Evolutionary conservation across 2,329 filamentous ascomycete species (phyloP).

Genomic region (Xylariales sp.): DNA sequence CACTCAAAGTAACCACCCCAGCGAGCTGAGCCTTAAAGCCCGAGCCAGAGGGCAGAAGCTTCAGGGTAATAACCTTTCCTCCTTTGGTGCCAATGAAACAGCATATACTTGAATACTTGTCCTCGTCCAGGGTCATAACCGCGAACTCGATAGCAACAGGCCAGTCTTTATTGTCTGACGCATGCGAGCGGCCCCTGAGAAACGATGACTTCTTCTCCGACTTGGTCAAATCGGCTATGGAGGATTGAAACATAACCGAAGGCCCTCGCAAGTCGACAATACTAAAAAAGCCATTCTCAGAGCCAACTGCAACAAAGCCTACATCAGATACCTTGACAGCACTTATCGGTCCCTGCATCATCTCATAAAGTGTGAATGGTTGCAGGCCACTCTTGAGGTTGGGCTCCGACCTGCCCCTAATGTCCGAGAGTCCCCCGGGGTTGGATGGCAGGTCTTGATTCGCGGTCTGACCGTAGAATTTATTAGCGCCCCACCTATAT

Average conservation of each 20-base stretch:
- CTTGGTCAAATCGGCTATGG: slow-evolving; percentile 78
- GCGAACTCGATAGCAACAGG: slow-evolving; percentile 88
- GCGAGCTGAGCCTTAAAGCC: slow-evolving; percentile 79
- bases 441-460: slow-evolving; percentile 66
- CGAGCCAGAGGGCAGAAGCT: slow-evolving; percentile 80
- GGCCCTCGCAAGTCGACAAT: slow-evolving; percentile 92
- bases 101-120: slow-evolving; percentile 93
- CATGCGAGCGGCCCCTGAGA: slow-evolving; percentile 64
- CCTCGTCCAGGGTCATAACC: slow-evolving; percentile 92
- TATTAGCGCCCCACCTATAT: slow-evolving; percentile 89
- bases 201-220: slow-evolving; percentile 82
- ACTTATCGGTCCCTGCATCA: slow-evolving; percentile 83
- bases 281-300: slow-evolving; percentile 81
- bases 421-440: slow-evolving; percentile 78
- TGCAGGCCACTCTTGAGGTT: slow-evolving; percentile 82
- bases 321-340: slow-evolving; percentile 88
- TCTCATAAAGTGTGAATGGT: slow-evolving; percentile 83
- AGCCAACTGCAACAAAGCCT: slow-evolving; percentile 89
- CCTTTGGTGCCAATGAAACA: slow-evolving; percentile 90
- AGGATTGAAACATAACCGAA: slow-evolving; percentile 80
- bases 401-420: slow-evolving; percentile 77
- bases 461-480: slow-evolving; percentile 73
- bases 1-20: slow-evolving; percentile 75
- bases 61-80: slow-evolving; percentile 89
- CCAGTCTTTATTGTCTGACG: slow-evolving; percentile 72